Evolutionary conservation across 176 grass and related monocot species (phyloP).

Genomic region (Microstegium vimineum): DNA sequence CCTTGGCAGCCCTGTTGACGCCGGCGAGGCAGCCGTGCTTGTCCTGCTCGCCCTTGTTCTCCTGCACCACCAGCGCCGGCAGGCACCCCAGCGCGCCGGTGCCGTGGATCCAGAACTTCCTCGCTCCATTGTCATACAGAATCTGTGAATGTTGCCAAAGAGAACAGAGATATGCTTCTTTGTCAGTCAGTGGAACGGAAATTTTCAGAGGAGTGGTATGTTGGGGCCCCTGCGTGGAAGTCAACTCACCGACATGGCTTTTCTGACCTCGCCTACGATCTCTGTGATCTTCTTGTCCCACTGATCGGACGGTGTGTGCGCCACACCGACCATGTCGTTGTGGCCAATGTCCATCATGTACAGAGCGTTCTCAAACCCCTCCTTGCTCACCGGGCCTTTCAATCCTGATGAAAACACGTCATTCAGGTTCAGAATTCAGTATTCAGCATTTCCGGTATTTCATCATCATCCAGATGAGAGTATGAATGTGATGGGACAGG

Average conservation of each 20-base stretch:
- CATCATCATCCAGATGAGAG: neutral
- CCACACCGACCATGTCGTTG: constrained; percentile 54
- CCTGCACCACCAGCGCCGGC: constrained; percentile 56
- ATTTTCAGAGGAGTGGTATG: neutral
- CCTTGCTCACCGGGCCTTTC: constrained; percentile 49
- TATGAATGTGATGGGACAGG: too few species aligned
- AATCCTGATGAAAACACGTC: constrained; percentile 30
- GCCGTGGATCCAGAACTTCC: constrained; percentile 82
- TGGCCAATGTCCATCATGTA: constrained; percentile 89
- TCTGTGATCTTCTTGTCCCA: constrained; percentile 37
- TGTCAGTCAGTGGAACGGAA: neutral
- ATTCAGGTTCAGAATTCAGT: neutral
- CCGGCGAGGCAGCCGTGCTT: constrained; percentile 46
- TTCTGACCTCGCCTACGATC: constrained; percentile 45
- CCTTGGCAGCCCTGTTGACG: constrained; percentile 54
- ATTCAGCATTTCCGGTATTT: neutral
- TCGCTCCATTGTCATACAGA: constrained; percentile 59
- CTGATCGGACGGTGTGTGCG: constrained; percentile 29
- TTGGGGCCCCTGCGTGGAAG: neutral
- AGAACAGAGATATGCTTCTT: neutral
- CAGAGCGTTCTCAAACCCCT: constrained; percentile 59
- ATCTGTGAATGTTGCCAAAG: constrained; percentile 40
- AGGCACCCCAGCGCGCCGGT: constrained; percentile 74
- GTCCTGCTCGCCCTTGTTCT: constrained; percentile 37
- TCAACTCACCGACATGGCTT: constrained; percentile 44